Evolutionary conservation across 768 basidiomycete genomes (phyloP).

Genomic region (Naematelia aurantialba): DNA sequence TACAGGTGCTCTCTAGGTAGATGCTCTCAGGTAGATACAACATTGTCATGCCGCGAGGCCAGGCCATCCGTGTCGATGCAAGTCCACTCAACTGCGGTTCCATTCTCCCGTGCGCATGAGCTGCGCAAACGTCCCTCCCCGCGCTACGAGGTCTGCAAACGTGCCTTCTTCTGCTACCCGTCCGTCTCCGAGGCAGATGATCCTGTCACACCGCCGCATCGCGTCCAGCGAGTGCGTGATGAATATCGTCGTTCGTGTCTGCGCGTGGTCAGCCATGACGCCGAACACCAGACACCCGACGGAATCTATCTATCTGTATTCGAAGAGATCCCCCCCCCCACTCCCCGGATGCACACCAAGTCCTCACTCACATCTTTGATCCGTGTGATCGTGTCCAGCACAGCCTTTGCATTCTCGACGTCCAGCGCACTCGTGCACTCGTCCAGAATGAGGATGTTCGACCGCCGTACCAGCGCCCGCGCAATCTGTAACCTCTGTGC

Average conservation of each 20-base stretch:
- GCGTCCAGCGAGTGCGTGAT: slow-evolving; percentile 87
- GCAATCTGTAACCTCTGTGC: slow-evolving; percentile 91
- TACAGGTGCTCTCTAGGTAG: too few species aligned
- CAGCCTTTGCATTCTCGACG: slow-evolving; percentile 72
- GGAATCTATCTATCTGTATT: not conserved
- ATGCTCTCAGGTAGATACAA: too few species aligned
- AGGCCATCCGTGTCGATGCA: too few species aligned
- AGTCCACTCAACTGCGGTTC: slow-evolving; percentile 21
- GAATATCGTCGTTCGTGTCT: slow-evolving; percentile 71
- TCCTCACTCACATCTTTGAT: slow-evolving; percentile 57
- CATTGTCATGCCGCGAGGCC: too few species aligned
- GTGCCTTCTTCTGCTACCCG: slow-evolving; percentile 71
- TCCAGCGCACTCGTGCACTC: slow-evolving; percentile 95
- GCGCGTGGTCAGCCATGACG: not conserved
- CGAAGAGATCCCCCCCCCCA: not conserved
- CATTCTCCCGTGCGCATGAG: slow-evolving; percentile 77
- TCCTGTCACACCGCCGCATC: slow-evolving; percentile 88
- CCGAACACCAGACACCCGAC: not conserved
- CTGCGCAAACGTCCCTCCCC: slow-evolving; percentile 67
- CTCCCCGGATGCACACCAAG: not conserved
- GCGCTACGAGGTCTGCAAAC: slow-evolving; percentile 66
- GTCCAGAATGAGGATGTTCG: slow-evolving; percentile 76
- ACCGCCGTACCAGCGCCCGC: slow-evolving; percentile 72
- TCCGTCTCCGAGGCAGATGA: slow-evolving; percentile 77
- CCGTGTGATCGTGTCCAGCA: slow-evolving; percentile 69